Base-by-base conservation (phyloP, 306 rosid species). In the Rubus parviflorus region DNA sequence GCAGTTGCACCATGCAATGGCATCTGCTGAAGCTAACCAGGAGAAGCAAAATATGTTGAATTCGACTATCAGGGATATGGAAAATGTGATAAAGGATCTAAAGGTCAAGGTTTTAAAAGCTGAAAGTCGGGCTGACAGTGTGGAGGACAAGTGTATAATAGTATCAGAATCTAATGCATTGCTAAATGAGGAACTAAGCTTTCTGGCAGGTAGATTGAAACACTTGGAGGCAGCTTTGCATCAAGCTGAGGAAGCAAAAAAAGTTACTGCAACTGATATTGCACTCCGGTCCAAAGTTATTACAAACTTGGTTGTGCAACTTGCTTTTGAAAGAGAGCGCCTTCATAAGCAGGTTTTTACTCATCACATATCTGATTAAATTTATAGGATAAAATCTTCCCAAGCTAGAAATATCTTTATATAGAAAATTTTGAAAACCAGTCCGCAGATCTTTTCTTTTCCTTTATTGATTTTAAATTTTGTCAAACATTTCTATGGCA, bases 311-410 rank as follows among this genome's bases (percentile, higher is more conserved):
- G 81, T 87, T 49, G 77, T 87, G 81, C 94, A 89, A 77, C 82
- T 96, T 75, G 91, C 98, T 80, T 80, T 88, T 75, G 99, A 96
- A 86, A 91, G 99, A 86, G 97, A 91, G 71, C 98, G 94, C 40
- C 97, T 96, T 75, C 88, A 84, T 78, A 88, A 92, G 83, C 89
- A 89, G 99, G 99, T 96, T 82, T 79, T 58, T 49, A 75, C 75
- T 56, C 15, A 25, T 81, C 19, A 14, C 62, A 6, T 75, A 65
- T 65, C 70, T 76, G 71, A 42, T 67, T 46, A 30, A 48, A 30
- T 30, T 30, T 30, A 30, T 20, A 10, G 35, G 64, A 9, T 58
- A 10, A n/a, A 66, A 42, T n/a, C 16, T 41, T 38, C 23, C 70
- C 25, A 16, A 15, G 46, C 22, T 42, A 67, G 72, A n/a, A 43